Evolutionary conservation across 768 basidiomycete species (phyloP), one percentile per base, ranked within the genome.

Genomic region (Dacryopinax primogenitus): DNA sequence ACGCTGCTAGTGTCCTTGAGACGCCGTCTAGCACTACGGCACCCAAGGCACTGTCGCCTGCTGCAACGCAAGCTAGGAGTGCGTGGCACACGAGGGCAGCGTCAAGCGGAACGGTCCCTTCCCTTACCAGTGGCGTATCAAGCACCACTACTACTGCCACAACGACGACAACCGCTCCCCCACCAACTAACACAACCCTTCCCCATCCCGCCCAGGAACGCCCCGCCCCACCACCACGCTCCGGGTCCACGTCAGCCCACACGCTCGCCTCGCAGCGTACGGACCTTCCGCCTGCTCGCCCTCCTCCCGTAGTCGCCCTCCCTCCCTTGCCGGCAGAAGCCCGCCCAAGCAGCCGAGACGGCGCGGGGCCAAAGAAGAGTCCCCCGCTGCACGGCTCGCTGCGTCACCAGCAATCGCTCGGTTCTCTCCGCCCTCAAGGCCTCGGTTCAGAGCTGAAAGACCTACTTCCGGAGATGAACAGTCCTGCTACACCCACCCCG

Each of bases 161-260:
- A 37, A 18, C 36, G 18, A 37, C 41, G 18, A 44, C 82, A 6
- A 70, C 80, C 62, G 83, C 82, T 73, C 73, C 79, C 26, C 75
- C 79, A 39, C 75, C 77, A 51, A 73, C 74, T 15, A 64, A 80
- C 33, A 71, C 77, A 39, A 71, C 73, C 21, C 73, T 70, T 23
- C 72, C 74, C 26, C 73, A 76, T 11, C 79, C 81, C 62, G 78
- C 80, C 44, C 79, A 81, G 68, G 81, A 80, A 18, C 76, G 75
- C 18, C 81, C 83, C 1, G 77, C 79, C 6, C 82, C 84, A n/a
- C n/a, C n/a, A 11, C 79, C 80, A 75, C 70, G 74, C 69, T 51
- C 78, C 77, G 69, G 78, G 80, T 32, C 77, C 78, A 63, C 67
- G 67, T 12, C 69, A 70, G 30, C 69, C 71, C 51, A 34, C 64